Conservation (phyloP, 305 asterid species). For the Fraxinus sp. region DNA sequence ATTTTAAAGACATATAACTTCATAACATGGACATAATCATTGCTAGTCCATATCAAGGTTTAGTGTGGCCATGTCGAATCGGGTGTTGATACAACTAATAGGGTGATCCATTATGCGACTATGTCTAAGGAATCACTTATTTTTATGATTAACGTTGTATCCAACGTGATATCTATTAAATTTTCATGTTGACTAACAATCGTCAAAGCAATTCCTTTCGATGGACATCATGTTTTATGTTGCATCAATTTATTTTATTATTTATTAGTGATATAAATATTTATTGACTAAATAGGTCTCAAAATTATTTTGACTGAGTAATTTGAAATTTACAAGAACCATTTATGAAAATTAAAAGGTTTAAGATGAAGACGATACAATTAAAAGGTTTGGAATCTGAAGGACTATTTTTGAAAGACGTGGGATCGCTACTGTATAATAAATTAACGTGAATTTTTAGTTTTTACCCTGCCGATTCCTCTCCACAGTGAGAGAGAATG, state of each 20-base stretch:
- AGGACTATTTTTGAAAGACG: neutral
- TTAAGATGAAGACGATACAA: neutral
- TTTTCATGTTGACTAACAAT: neutral
- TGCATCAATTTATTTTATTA: neutral
- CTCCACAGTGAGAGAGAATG: conserved; percentile 15
- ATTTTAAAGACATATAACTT: neutral
- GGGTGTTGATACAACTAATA: neutral
- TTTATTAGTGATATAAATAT: no score
- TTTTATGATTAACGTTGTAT: neutral
- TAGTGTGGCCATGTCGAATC: neutral
- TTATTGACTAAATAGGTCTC: neutral
- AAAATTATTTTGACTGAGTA: neutral
- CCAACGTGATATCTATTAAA: no score
- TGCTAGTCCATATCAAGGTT: neutral
- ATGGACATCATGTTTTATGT: neutral
- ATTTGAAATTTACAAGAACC: neutral
- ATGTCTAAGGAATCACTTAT: neutral
- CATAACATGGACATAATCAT: neutral
- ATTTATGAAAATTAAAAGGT: neutral
- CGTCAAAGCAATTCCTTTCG: neutral
- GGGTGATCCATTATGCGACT: neutral
- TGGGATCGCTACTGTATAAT: neutral
- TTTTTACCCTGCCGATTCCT: neutral
- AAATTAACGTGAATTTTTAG: neutral
- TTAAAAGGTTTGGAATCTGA: neutral